Evolutionary conservation across 768 basidiomycete genomes (phyloP).

Genomic region (Crucibulum laeve): DNA sequence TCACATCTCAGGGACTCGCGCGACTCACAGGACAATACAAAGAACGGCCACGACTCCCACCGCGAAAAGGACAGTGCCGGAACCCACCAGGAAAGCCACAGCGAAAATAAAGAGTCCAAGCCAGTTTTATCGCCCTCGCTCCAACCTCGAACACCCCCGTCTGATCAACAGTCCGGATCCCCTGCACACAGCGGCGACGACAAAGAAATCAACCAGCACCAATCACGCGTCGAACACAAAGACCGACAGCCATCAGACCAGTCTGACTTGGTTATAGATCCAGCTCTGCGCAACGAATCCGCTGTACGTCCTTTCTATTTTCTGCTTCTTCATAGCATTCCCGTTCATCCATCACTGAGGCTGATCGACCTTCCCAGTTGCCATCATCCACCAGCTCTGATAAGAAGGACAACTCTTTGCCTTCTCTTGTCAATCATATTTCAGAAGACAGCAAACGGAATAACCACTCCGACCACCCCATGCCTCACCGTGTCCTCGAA

Average conservation of each 20-base stretch:
- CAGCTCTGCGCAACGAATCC: constrained; percentile 27
- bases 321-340: no score
- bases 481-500: constrained; percentile 51
- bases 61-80: no score
- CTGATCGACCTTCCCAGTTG: constrained; percentile 16
- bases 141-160: background rate
- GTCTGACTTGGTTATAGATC: constrained; percentile 20
- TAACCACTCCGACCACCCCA: constrained; percentile 17
- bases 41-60: no score
- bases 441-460: background rate
- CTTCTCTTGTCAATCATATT: constrained; percentile 11
- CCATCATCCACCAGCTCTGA: constrained; percentile 27
- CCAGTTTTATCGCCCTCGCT: background rate
- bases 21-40: no score
- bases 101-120: no score
- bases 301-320: constrained; percentile 26
- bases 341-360: constrained; percentile 18
- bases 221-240: constrained; percentile 3
- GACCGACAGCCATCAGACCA: constrained; percentile 11
- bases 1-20: constrained; percentile 16
- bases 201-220: no score
- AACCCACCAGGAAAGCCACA: no score
- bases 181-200: no score
- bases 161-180: background rate
- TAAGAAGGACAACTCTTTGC: constrained; percentile 24